phyloP scores from a whole-genome alignment of 257 asterid genomes.

The Gynochthodes officinalis region DNA sequence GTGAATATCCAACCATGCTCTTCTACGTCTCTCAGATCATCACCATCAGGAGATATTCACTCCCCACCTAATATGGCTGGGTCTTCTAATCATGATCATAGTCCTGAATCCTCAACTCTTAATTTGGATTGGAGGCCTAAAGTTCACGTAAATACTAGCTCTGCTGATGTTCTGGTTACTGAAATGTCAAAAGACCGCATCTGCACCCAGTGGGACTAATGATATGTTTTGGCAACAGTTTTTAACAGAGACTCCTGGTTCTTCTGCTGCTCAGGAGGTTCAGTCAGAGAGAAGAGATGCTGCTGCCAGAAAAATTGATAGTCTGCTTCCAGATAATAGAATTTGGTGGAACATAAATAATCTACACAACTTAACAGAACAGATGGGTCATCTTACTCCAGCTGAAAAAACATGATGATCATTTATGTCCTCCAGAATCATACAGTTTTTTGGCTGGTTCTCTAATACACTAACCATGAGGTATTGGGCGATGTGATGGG shows the following conservation, averaged over 20 bases:
- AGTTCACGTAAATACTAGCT: slow-evolving; percentile 38
- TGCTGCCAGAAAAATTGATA: slow-evolving; percentile 22
- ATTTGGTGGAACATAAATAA: slow-evolving; percentile 54
- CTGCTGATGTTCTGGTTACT: slow-evolving; percentile 20
- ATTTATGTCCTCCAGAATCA: neutral
- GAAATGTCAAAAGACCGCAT: slow-evolving; percentile 28
- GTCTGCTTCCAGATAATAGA: slow-evolving; percentile 31
- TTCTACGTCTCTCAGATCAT: slow-evolving; percentile 34
- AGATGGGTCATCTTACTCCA: slow-evolving; percentile 52
- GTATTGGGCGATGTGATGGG: neutral
- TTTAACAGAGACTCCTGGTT: slow-evolving; percentile 62
- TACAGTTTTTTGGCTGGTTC: neutral
- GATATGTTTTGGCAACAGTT: slow-evolving; percentile 92
- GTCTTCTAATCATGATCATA: slow-evolving; percentile 32
- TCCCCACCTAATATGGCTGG: slow-evolving; percentile 41
- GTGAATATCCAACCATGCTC: slow-evolving; percentile 37
- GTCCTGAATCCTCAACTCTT: slow-evolving; percentile 44
- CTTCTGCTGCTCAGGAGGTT: slow-evolving; percentile 36
- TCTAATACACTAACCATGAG: slow-evolving; percentile 11
- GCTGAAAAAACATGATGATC: slow-evolving; percentile 32
- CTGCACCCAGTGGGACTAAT: slow-evolving; percentile 45
- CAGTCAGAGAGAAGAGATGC: slow-evolving; percentile 35
- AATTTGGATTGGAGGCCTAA: slow-evolving; percentile 32
- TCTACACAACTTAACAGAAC: slow-evolving; percentile 43
- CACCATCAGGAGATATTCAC: slow-evolving; percentile 43